Conservation (phyloP, 306 rosid species). For the Gleditsia sinensis region DNA sequence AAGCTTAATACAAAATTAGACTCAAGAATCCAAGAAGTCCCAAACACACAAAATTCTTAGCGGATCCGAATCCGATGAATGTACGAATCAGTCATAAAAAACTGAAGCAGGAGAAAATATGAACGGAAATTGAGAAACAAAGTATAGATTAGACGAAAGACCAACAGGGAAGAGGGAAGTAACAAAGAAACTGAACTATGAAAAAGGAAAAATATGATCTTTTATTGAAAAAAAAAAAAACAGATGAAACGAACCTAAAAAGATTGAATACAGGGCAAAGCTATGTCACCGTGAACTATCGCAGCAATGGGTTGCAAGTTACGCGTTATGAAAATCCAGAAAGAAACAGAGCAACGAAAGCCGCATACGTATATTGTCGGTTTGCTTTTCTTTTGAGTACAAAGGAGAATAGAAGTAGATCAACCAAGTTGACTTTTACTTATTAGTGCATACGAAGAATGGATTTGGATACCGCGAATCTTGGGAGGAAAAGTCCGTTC, state of each 20-base stretch:
- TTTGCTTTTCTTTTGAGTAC: too few relatives aligned
- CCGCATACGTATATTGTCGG: background rate
- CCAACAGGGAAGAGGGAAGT: background rate
- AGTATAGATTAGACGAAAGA: background rate
- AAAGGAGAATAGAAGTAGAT: too few relatives aligned
- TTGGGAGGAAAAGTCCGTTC: too few relatives aligned
- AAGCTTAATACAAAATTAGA: background rate
- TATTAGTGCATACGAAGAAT: too few relatives aligned
- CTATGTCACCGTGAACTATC: background rate
- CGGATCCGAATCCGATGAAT: background rate
- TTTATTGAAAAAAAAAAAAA: background rate
- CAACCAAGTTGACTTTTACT: too few relatives aligned
- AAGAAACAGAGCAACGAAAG: background rate
- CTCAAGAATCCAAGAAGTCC: background rate
- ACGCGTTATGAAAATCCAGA: background rate
- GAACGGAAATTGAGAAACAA: background rate
- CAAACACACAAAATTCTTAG: background rate
- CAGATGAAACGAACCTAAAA: background rate
- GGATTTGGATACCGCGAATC: too few relatives aligned
- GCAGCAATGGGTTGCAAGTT: background rate
- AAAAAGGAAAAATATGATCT: background rate
- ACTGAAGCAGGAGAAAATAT: too few relatives aligned
- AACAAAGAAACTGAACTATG: background rate
- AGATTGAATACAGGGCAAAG: background rate
- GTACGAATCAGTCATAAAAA: background rate